These are phyloP conservation scores for Mycena olivaceomarginata DNA, from an alignment of 768 basidiomycete species.

Conservation along the genomic window DNA sequence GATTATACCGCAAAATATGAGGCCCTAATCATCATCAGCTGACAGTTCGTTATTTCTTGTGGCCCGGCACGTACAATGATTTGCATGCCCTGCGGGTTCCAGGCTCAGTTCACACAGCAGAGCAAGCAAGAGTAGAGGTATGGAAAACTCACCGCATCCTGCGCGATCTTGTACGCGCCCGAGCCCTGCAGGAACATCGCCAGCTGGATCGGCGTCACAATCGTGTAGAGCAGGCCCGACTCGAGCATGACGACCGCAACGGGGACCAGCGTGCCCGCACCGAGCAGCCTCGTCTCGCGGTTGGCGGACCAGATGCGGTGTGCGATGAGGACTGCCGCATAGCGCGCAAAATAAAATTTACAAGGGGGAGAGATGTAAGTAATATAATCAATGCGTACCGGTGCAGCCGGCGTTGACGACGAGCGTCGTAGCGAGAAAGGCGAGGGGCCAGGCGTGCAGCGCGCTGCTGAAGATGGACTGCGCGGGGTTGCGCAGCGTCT, in stretches of 20 bases:
- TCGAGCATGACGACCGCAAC: conserved; percentile 43
- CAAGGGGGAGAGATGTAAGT: no score
- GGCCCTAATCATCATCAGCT: conserved; percentile 34
- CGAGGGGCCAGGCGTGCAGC: conserved; percentile 16
- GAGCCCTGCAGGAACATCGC: conserved; percentile 32
- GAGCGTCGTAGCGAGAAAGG: not conserved
- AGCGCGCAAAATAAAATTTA: not conserved
- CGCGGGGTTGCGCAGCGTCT: conserved; percentile 12
- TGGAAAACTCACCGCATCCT: conserved; percentile 43
- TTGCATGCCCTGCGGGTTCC: not conserved
- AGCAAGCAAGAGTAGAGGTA: no score
- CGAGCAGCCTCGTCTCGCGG: conserved; percentile 14
- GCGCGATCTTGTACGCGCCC: conserved; percentile 42
- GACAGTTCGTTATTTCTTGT: not conserved
- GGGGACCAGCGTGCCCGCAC: conserved; percentile 26
- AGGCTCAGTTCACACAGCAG: not conserved
- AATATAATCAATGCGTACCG: not conserved
- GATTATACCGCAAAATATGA: conserved; percentile 56
- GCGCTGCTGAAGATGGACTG: conserved; percentile 10
- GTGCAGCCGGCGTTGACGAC: conserved; percentile 15
- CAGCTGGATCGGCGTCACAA: conserved; percentile 28
- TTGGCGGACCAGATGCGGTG: conserved; percentile 40
- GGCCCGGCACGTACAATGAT: not conserved
- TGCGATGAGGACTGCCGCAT: conserved; percentile 37
- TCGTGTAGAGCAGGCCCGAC: conserved; percentile 44